phyloP scores from a whole-genome alignment of 345 rosid species.

The Eucalyptus camaldulensis region DNA sequence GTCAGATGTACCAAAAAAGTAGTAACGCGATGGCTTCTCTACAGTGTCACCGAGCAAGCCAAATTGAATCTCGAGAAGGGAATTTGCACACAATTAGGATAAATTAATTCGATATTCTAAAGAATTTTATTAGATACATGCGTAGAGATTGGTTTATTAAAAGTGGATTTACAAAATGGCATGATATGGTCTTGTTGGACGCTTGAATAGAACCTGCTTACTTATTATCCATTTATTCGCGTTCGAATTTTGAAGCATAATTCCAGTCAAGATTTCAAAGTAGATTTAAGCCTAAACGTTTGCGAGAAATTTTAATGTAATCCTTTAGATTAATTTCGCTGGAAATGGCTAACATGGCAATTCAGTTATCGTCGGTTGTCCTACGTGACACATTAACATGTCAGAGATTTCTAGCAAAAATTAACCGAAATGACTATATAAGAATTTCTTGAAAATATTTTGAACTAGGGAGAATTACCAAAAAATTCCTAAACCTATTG shows the following conservation, averaged over 20 bases:
- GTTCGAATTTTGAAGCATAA: neutral
- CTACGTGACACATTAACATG: no score
- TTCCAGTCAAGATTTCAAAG: neutral
- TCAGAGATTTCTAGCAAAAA: no score
- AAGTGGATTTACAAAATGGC: neutral
- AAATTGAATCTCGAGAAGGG: neutral
- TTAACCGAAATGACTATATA: fast-evolving
- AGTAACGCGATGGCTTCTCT: neutral
- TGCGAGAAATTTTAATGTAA: no score
- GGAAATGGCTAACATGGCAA: no score
- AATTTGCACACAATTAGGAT: neutral
- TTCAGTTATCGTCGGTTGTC: fast-evolving
- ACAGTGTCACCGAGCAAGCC: neutral
- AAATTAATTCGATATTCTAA: neutral
- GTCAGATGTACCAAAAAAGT: neutral
- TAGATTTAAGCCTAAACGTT: neutral
- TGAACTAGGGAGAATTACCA: no score
- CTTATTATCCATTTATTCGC: neutral
- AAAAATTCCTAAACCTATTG: no score
- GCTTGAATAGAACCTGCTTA: neutral
- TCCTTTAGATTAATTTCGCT: no score
- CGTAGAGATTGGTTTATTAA: neutral
- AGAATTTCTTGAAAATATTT: no score
- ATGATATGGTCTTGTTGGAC: neutral
- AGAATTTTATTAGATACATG: neutral